phyloP scores from a whole-genome alignment of 177 flowering plant genomes.

The Vitis hybrid region DNA sequence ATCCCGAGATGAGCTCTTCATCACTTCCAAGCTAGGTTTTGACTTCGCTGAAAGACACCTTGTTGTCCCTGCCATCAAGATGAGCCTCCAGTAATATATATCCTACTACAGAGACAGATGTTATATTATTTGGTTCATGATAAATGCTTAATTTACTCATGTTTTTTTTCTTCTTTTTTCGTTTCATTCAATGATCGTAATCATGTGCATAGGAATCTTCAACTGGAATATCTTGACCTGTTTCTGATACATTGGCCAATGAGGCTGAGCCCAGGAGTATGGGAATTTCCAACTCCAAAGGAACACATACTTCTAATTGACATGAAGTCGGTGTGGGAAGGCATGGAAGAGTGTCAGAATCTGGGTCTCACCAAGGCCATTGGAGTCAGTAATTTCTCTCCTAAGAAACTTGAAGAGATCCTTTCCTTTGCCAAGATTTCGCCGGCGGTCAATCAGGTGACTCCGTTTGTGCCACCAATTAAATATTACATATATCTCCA shows the following conservation, averaged over 20 bases:
- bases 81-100: conserved; percentile 9
- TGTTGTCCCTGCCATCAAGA: conserved; percentile 20
- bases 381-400: conserved; percentile 5
- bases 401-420: not conserved
- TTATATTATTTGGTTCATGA: too few species aligned
- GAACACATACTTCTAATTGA: not conserved
- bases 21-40: conserved; percentile 25
- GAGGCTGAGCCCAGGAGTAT: not conserved
- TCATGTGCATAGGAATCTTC: not conserved
- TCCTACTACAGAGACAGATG: too few species aligned
- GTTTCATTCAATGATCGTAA: not conserved
- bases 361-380: not conserved
- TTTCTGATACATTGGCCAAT: not conserved
- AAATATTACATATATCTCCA: too few species aligned
- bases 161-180: too few species aligned
- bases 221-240: not conserved
- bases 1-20: conserved; percentile 21
- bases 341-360: conserved; percentile 4
- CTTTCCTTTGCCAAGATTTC: conserved; percentile 4
- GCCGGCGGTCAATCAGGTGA: not conserved
- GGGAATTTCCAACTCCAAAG: not conserved
- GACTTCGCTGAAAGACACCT: conserved; percentile 9
- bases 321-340: not conserved
- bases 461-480: not conserved
- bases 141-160: not conserved